Conservation (phyloP, 495 filamentous ascomycete genomes). For the Friedmanniomyces simplex region DNA sequence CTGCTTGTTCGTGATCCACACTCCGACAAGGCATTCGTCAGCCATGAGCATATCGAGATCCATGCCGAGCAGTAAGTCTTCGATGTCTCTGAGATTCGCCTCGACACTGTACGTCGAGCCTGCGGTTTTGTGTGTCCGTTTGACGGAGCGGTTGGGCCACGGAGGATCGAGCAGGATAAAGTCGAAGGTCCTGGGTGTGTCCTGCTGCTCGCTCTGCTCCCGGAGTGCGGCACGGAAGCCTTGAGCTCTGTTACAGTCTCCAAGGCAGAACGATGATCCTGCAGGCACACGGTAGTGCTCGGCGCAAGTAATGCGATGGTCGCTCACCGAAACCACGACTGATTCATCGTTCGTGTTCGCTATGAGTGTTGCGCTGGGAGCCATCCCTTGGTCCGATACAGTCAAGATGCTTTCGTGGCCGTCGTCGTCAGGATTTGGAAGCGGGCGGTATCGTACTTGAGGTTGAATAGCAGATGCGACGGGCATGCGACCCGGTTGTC, state of each 20-base stretch:
- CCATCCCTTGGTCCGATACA: neutral
- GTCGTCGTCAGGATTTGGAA: too few species aligned
- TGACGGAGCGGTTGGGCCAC: constrained; percentile 85
- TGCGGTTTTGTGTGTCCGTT: constrained; percentile 45
- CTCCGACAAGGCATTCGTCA: constrained; percentile 48
- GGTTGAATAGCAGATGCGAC: neutral
- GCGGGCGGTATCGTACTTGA: too few species aligned
- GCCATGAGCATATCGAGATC: constrained; percentile 47
- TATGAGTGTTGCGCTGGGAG: constrained; percentile 8
- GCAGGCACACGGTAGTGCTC: constrained; percentile 41
- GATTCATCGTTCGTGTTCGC: neutral
- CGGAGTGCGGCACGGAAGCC: constrained; percentile 24
- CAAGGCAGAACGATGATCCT: constrained; percentile 41
- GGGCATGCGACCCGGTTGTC: neutral
- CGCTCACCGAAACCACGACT: neutral
- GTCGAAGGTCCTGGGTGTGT: constrained; percentile 47
- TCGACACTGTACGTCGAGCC: constrained; percentile 46
- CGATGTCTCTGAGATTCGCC: constrained; percentile 24
- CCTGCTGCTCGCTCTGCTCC: constrained; percentile 19
- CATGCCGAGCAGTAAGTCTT: constrained; percentile 42
- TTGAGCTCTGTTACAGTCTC: constrained; percentile 20
- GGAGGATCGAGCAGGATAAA: constrained; percentile 84
- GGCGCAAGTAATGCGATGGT: neutral
- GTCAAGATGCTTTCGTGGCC: neutral
- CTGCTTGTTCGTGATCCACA: constrained; percentile 84